phyloP scores from a whole-genome alignment of 2,329 filamentous ascomycete species.

The Fusarium stilboides region DNA sequence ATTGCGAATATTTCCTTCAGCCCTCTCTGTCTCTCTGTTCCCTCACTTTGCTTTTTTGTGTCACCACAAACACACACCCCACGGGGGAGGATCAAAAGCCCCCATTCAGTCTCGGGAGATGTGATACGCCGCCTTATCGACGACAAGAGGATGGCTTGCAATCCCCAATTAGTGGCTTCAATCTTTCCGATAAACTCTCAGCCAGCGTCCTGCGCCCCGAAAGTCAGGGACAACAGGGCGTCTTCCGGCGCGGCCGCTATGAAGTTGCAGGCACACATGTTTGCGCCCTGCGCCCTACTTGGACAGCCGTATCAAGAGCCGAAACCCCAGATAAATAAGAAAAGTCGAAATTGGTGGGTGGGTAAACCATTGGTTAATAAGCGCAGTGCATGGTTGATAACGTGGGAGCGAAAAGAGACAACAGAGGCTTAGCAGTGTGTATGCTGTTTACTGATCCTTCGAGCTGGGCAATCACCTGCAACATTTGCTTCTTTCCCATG shows the following conservation, averaged over 20 bases:
- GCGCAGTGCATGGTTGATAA: conserved; percentile 17
- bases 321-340: not conserved
- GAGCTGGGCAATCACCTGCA: conserved; percentile 27
- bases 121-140: conserved; percentile 28
- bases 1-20: conserved; percentile 14
- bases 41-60: conserved; percentile 34
- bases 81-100: conserved; percentile 16
- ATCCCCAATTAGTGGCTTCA: conserved; percentile 29
- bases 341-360: conserved; percentile 1
- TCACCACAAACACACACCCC: conserved; percentile 35
- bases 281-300: conserved; percentile 14
- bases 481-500: conserved; percentile 35
- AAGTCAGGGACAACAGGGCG: conserved; percentile 23
- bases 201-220: conserved; percentile 18
- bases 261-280: conserved; percentile 4
- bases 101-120: conserved; percentile 27
- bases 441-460: conserved; percentile 7
- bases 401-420: conserved; percentile 25
- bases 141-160: not conserved
- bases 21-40: conserved; percentile 1
- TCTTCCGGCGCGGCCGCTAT: conserved; percentile 15
- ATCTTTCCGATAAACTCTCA: conserved; percentile 38
- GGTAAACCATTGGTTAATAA: conserved; percentile 14
- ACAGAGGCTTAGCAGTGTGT: conserved; percentile 19
- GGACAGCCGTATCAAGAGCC: conserved; percentile 15